Evolutionary conservation across 1,284 basidiomycete genomes (phyloP), one percentile per base, ranked within the genome.

Genomic region (Schizopora paradoxa): DNA sequence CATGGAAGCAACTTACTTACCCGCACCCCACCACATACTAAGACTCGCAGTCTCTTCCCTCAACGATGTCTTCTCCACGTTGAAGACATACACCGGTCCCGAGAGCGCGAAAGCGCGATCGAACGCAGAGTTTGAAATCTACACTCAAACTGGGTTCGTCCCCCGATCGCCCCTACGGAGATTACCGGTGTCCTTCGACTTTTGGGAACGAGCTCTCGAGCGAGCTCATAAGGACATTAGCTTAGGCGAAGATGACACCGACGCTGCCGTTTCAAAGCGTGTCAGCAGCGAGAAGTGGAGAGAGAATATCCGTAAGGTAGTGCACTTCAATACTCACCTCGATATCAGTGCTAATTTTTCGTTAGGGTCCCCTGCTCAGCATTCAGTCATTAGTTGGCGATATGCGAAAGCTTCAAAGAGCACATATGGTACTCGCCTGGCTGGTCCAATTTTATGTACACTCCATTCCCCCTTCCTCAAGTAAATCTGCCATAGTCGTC

Each of bases 381-480:
- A 77, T 75, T 3, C 65, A 68, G 19, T 56, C 61, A 6, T 71
- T 91, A 22, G 66, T 69, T 18, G 57, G 60, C 25, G 73, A 85
- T 53, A 62, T 77, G 31, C 77, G 79, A 11, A 64, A 72, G 33
- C 73, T 90, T 6, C 83, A 94, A 48, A 79, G 94, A 39, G 92
- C 90, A 2, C 91, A 96, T 65, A 72, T 88, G 58, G 88, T 97
- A 39, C 76, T 98, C 39, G 79, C 92, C 7, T 96, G 87, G 74
- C 74, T 97, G 25, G 76, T 87, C 23, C 89, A 93, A 66, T 91
- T 89, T 61, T 98, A 92, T 66, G 82, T 85, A 32, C 92, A 97
- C 66, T 88, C 86, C 1, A 75, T 79, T 40, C 81, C 81, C 11
- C 62, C 66, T 0, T 57, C 66, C 19, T 64, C 66, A 11, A 58